These are phyloP conservation scores for Sedum album DNA, from an alignment of 164 flowering plant genomes.

Conservation along the genomic window DNA sequence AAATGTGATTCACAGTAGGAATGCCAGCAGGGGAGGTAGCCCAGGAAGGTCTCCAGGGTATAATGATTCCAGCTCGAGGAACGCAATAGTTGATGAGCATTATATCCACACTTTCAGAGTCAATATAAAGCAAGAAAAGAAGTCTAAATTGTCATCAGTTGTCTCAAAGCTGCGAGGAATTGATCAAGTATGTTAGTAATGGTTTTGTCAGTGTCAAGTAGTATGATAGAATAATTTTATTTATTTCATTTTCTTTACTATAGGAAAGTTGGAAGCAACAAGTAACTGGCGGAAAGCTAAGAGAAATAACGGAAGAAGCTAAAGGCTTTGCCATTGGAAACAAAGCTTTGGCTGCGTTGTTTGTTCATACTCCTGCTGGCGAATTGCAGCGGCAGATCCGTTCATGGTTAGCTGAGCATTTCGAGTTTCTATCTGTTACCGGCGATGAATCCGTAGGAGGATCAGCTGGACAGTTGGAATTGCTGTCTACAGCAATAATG, in stretches of 20 bases:
- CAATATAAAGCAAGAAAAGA: slow-evolving; percentile 85
- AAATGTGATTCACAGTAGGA: slow-evolving; percentile 69
- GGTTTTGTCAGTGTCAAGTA: not conserved
- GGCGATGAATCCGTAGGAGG: slow-evolving; percentile 75
- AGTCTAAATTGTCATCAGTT: slow-evolving; percentile 86
- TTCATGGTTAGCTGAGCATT: slow-evolving; percentile 94
- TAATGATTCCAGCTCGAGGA: slow-evolving; percentile 42
- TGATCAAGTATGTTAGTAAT: slow-evolving; percentile 63
- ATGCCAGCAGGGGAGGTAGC: slow-evolving; percentile 85
- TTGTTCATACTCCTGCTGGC: slow-evolving; percentile 99
- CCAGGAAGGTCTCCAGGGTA: slow-evolving; percentile 83
- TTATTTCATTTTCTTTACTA: not conserved
- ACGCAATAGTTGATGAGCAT: slow-evolving; percentile 40
- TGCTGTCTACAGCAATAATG: slow-evolving; percentile 97
- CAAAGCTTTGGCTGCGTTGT: slow-evolving; percentile 90
- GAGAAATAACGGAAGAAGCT: slow-evolving; percentile 96
- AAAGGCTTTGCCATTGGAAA: slow-evolving; percentile 88
- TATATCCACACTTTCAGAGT: slow-evolving; percentile 80
- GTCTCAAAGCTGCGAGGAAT: slow-evolving; percentile 88
- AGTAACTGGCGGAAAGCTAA: slow-evolving; percentile 92
- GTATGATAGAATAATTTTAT: too few relatives aligned
- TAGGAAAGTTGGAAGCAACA: slow-evolving; percentile 93
- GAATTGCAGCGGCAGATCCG: slow-evolving; percentile 96
- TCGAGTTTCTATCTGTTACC: slow-evolving; percentile 85
- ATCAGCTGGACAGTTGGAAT: slow-evolving; percentile 78